Evolutionary conservation across 805 yeast genomes (phyloP), one percentile per base, ranked within the genome.

Genomic region (Cyberlindnera japonica): DNA sequence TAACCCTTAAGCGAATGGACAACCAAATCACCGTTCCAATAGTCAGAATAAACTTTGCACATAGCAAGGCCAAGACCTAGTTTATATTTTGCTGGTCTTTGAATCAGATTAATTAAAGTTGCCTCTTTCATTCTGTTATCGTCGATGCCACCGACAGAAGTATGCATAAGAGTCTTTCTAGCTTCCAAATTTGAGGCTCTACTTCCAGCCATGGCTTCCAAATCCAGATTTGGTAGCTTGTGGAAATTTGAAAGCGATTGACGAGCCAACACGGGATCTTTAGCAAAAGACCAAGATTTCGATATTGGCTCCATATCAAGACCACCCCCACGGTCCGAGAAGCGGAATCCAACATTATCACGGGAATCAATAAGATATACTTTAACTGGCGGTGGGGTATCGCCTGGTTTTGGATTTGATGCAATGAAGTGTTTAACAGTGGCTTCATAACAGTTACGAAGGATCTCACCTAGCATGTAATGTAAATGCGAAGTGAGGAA

Each of bases 241-340:
- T 84, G 89, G 64, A 83, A 83, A 54, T 81, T 81, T 11, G 74
- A 63, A 32, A 83, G 62, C n/a, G 80, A 75, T 39, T 69, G 63
- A 34, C 72, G 59, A 1, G 93, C 86, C 14, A 74, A 55, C 37
- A 69, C 72, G 4, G 85, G 79, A 18, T 73, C 70, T 58, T 83
- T 84, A 4, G 90, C 90, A 64, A 93, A 91, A 0, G 95, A 84
- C 95, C 96, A 91, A 8, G 89, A 70, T 31, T 79, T 74, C 13
- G 71, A 68, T 25, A 84, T 68, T 24, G 78, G 72, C 16, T 74
- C 75, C 33, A 72, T 71, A 10, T 74, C 69, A 35, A 91, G 67
- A 2, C 98, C 99, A 21, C 97, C 97, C 3, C 96, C 97, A 50
- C 75, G 81, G 61, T 91, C 99, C 5, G 91, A 80, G 36, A 91